These are phyloP conservation scores for Sugiyamaella qingdaonensis DNA, from an alignment of 805 yeast species.

Conservation along the genomic window DNA sequence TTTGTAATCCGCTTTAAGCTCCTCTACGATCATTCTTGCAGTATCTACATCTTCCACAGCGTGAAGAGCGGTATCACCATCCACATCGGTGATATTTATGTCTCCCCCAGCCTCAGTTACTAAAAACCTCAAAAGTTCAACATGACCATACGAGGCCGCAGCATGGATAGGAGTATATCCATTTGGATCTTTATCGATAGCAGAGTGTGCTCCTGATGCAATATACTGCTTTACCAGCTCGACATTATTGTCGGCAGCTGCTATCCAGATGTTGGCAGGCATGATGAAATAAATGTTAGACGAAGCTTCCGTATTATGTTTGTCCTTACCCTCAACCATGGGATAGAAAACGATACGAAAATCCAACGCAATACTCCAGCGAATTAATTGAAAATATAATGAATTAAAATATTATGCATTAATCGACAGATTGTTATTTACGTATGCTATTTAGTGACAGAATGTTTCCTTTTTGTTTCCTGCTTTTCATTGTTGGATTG, in stretches of 20 bases:
- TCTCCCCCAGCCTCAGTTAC: conserved; percentile 61
- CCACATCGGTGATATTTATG: conserved; percentile 74
- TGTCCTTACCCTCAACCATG: too few relatives aligned
- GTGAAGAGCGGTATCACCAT: conserved; percentile 95
- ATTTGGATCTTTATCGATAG: conserved; percentile 80
- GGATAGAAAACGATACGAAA: too few relatives aligned
- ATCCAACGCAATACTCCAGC: too few relatives aligned
- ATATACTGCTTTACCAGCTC: conserved; percentile 55
- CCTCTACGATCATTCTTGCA: conserved; percentile 65
- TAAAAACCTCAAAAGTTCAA: conserved; percentile 57
- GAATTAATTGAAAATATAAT: too few relatives aligned
- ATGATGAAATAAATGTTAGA: neutral
- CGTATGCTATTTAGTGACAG: too few relatives aligned
- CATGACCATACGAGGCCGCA: conserved; percentile 89
- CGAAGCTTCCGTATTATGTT: neutral
- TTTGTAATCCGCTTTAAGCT: conserved; percentile 61
- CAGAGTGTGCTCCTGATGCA: conserved; percentile 46
- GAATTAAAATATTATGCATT: too few relatives aligned
- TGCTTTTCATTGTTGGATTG: too few relatives aligned
- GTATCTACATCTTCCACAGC: conserved; percentile 69
- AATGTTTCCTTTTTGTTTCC: too few relatives aligned
- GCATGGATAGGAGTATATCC: conserved; percentile 98
- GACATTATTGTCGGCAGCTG: conserved; percentile 80
- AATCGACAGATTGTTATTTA: too few relatives aligned
- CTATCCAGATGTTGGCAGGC: conserved; percentile 78